Evolutionary conservation across 1,139 yeast genomes (phyloP).

Genomic region (Taphrina populina): DNA sequence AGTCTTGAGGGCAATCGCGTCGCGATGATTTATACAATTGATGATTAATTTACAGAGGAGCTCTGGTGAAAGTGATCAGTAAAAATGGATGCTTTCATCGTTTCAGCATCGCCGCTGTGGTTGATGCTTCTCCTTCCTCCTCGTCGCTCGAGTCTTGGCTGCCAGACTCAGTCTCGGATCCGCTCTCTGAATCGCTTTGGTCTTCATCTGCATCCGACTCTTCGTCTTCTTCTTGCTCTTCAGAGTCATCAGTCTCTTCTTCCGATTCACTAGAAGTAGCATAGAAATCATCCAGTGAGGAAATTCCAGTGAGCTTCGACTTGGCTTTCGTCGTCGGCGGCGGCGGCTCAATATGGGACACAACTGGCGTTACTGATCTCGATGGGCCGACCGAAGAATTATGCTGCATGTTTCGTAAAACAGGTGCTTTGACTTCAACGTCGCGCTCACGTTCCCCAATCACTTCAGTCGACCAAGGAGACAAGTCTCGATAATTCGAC

Average conservation of each 20-base stretch:
- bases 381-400: slow-evolving; percentile 21
- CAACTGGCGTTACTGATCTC: slow-evolving; percentile 23
- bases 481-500: slow-evolving; percentile 40
- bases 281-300: slow-evolving; percentile 53
- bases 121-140: neutral
- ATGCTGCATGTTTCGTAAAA: slow-evolving; percentile 15
- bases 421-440: slow-evolving; percentile 21
- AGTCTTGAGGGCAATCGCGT: too few species aligned
- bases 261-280: slow-evolving; percentile 51
- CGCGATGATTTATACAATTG: too few species aligned
- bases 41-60: too few species aligned
- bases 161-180: slow-evolving; percentile 43
- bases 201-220: slow-evolving; percentile 20
- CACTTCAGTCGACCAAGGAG: slow-evolving; percentile 40
- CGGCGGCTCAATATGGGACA: slow-evolving; percentile 10
- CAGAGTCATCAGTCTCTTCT: neutral
- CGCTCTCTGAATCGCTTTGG: slow-evolving; percentile 31
- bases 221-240: slow-evolving; percentile 38
- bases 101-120: too few species aligned
- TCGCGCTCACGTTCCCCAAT: slow-evolving; percentile 38
- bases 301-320: slow-evolving; percentile 35
- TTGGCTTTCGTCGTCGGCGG: slow-evolving; percentile 33
- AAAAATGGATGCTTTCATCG: too few species aligned
- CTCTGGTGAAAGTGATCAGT: too few species aligned
- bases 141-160: slow-evolving; percentile 42